Conservation (phyloP, 768 basidiomycete species). For the Serendipita sp. region DNA sequence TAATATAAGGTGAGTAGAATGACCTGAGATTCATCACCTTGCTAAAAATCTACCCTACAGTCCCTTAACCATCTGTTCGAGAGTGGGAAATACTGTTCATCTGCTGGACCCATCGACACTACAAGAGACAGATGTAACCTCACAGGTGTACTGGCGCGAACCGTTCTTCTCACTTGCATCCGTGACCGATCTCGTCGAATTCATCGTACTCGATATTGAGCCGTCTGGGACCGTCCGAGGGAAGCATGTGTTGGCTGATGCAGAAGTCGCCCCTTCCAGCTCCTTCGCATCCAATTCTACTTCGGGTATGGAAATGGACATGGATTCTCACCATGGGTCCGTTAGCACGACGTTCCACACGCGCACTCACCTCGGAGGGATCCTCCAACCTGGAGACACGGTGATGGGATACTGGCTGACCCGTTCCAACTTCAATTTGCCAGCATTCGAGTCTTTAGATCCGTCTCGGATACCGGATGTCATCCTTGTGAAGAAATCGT, state of each 20-base stretch:
- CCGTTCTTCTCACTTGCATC: conserved; percentile 76
- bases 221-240: conserved; percentile 56
- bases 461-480: conserved; percentile 66
- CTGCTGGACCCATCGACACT: conserved; percentile 81
- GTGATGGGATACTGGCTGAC: conserved; percentile 83
- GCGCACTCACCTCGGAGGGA: conserved; percentile 86
- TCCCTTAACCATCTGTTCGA: conserved; percentile 73
- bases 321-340: conserved; percentile 40
- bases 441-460: conserved; percentile 55
- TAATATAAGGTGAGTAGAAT: conserved; percentile 50
- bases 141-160: conserved; percentile 77
- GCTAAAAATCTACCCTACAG: conserved; percentile 15
- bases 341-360: conserved; percentile 83
- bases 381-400: conserved; percentile 89
- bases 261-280: conserved; percentile 75
- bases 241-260: conserved; percentile 72
- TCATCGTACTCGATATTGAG: conserved; percentile 89
- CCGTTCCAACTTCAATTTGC: conserved; percentile 85
- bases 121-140: conserved; percentile 61
- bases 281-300: conserved; percentile 46
- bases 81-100: conserved; percentile 84
- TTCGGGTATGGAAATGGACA: conserved; percentile 37
- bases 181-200: conserved; percentile 78
- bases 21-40: background rate
- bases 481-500: conserved; percentile 87